phyloP scores from a whole-genome alignment of 2,329 filamentous ascomycete genomes.

The Thielaviopsis euricoi region DNA sequence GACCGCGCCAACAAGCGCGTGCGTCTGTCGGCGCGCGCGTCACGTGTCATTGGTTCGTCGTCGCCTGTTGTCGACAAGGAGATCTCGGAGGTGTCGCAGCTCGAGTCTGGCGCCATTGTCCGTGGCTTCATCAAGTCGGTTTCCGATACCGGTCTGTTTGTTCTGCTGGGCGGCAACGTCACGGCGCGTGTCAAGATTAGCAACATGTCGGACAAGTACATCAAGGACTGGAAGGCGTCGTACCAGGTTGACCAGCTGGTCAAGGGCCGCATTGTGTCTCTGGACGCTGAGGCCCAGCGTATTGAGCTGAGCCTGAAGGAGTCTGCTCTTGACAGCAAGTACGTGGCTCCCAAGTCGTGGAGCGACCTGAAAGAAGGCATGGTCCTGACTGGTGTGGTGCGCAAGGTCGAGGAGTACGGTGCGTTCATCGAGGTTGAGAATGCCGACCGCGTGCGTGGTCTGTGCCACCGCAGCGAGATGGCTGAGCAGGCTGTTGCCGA shows the following conservation, averaged over 20 bases:
- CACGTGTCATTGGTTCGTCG: constrained; percentile 74
- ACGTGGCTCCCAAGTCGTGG: constrained; percentile 55
- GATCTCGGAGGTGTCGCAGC: constrained; percentile 50
- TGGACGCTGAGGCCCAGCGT: constrained; percentile 52
- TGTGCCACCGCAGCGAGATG: constrained; percentile 87
- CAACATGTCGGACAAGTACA: constrained; percentile 74
- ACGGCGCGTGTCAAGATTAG: constrained; percentile 71
- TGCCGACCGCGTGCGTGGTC: constrained; percentile 74
- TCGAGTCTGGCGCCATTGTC: constrained; percentile 62
- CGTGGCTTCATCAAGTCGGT: constrained; percentile 89
- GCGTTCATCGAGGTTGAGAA: constrained; percentile 85
- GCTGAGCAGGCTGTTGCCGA: constrained; percentile 69
- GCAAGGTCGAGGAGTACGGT: constrained; percentile 88
- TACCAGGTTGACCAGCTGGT: constrained; percentile 85
- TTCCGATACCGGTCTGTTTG: constrained; percentile 74
- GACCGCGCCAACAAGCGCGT: constrained; percentile 75
- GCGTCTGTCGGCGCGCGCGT: constrained; percentile 67
- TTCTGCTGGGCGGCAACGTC: constrained; percentile 65
- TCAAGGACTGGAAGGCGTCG: constrained; percentile 89
- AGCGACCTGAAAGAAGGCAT: constrained; percentile 66
- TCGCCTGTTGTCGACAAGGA: constrained; percentile 67
- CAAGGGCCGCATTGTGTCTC: constrained; percentile 62
- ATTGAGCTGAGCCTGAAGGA: constrained; percentile 77
- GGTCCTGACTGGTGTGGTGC: constrained; percentile 73
- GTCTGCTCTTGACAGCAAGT: constrained; percentile 67